phyloP scores from a whole-genome alignment of 2,329 filamentous ascomycete species.

The Cladobotryum protrusum region DNA sequence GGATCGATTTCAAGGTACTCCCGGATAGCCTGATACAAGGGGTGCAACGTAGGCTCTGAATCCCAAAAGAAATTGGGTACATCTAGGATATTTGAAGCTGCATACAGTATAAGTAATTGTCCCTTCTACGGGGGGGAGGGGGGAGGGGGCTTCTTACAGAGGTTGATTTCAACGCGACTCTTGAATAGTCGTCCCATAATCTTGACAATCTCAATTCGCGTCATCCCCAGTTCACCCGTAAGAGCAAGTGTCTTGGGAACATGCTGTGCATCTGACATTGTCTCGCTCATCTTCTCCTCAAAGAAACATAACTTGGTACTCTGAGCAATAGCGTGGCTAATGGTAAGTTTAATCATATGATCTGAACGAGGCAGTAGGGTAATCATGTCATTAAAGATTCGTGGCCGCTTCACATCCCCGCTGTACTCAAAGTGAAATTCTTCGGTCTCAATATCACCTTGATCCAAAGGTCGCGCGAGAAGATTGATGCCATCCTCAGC shows the following conservation, averaged over 20 bases:
- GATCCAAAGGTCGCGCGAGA: constrained; percentile 70
- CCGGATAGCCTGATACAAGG: constrained; percentile 87
- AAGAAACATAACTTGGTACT: constrained; percentile 96
- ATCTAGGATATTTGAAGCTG: constrained; percentile 86
- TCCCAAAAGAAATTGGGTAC: constrained; percentile 99
- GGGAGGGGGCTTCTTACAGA: constrained; percentile 58
- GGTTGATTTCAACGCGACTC: constrained; percentile 91
- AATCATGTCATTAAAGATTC: constrained; percentile 99
- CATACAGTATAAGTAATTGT: neutral
- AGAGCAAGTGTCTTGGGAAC: constrained; percentile 84
- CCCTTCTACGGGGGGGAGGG: neutral
- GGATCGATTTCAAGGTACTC: constrained; percentile 98
- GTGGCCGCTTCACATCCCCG: constrained; percentile 72
- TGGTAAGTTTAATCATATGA: constrained; percentile 98
- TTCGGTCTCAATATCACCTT: constrained; percentile 93
- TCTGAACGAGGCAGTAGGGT: constrained; percentile 82
- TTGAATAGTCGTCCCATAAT: constrained; percentile 89
- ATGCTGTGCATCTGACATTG: constrained; percentile 88
- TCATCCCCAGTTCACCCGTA: constrained; percentile 87
- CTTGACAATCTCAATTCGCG: constrained; percentile 82
- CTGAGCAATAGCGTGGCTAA: constrained; percentile 94
- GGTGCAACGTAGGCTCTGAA: constrained; percentile 87
- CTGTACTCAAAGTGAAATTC: constrained; percentile 99
- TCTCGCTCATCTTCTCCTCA: constrained; percentile 90
- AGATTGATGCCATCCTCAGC: constrained; percentile 59